Conservation (phyloP, 2,329 filamentous ascomycete species). For the Chaetomiaceae sp. region DNA sequence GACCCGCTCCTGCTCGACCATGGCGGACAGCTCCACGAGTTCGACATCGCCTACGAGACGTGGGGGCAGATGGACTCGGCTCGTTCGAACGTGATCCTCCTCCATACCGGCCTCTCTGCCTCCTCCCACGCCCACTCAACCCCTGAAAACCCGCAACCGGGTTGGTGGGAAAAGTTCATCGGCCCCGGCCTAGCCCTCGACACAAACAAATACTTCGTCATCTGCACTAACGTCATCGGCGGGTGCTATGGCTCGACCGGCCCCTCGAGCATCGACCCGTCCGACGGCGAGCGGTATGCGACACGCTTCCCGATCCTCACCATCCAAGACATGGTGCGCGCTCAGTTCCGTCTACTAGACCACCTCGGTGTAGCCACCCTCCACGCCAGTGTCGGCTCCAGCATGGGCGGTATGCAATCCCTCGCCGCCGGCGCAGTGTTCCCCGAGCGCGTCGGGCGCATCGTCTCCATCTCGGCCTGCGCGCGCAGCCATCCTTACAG, state of each 20-base stretch:
- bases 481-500: slow-evolving; percentile 94
- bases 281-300: slow-evolving; percentile 82
- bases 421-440: slow-evolving; percentile 82
- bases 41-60: slow-evolving; percentile 87
- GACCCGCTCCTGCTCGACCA: slow-evolving; percentile 83
- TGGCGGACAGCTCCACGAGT: slow-evolving; percentile 86
- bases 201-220: slow-evolving; percentile 85
- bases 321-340: slow-evolving; percentile 95
- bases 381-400: slow-evolving; percentile 89
- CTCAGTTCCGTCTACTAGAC: slow-evolving; percentile 87
- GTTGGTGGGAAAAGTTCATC: slow-evolving; percentile 99
- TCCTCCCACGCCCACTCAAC: slow-evolving; percentile 96
- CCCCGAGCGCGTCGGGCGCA: slow-evolving; percentile 71
- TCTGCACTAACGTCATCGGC: slow-evolving; percentile 95
- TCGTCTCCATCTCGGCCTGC: slow-evolving; percentile 90
- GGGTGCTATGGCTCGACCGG: slow-evolving; percentile 96
- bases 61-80: slow-evolving; percentile 80
- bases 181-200: slow-evolving; percentile 80
- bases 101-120: slow-evolving; percentile 94
- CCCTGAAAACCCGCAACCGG: slow-evolving; percentile 75
- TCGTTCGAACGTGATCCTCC: slow-evolving; percentile 80
- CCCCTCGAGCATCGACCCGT: slow-evolving; percentile 80
- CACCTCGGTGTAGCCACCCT: slow-evolving; percentile 69
- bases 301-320: slow-evolving; percentile 95
- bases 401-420: slow-evolving; percentile 98